Percentiles rank a stretch among this genome's conserved stretches.
phyloP scores from a whole-genome alignment of 2,329 filamentous ascomycete species.

The Sodiomyces alkalinus region DNA sequence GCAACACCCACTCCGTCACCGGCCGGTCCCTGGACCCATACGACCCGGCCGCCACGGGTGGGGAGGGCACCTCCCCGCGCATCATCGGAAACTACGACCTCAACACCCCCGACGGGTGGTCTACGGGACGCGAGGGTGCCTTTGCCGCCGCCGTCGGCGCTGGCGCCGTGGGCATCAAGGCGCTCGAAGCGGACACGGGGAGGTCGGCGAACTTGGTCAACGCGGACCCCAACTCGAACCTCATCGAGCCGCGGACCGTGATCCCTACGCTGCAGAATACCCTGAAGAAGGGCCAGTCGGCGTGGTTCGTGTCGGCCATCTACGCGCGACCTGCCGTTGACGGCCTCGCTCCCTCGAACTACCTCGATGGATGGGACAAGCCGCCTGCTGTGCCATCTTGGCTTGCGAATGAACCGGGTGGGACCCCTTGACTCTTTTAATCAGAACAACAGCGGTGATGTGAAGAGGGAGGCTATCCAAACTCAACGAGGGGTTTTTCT shows the following conservation, averaged over 20 bases:
- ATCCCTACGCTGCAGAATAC: constrained; percentile 55
- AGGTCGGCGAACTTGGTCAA: constrained; percentile 52
- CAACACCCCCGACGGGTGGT: constrained; percentile 35
- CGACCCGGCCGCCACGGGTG: constrained; percentile 17
- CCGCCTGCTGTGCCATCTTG: constrained; percentile 44
- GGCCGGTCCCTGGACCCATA: constrained; percentile 36
- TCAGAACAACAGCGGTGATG: too few relatives aligned
- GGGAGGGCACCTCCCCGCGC: constrained; percentile 36
- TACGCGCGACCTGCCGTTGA: constrained; percentile 50
- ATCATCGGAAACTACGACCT: constrained; percentile 48
- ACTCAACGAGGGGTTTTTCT: too few relatives aligned
- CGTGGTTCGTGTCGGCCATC: constrained; percentile 56
- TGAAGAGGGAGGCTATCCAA: too few relatives aligned
- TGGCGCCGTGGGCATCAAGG: constrained; percentile 42
- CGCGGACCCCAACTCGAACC: constrained; percentile 65
- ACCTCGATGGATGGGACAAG: constrained; percentile 45
- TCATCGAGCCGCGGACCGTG: constrained; percentile 56
- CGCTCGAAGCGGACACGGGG: constrained; percentile 29
- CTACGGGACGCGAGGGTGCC: constrained; percentile 32
- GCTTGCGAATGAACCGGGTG: too few relatives aligned
- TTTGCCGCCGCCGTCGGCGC: constrained; percentile 35
- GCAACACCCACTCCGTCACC: constrained; percentile 31
- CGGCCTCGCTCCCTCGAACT: constrained; percentile 33
- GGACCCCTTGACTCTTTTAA: too few relatives aligned
- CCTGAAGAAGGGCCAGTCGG: constrained; percentile 37